Evolutionary conservation across 176 grass and related monocot species (phyloP).

Genomic region (Rhynchospora breviuscula): DNA sequence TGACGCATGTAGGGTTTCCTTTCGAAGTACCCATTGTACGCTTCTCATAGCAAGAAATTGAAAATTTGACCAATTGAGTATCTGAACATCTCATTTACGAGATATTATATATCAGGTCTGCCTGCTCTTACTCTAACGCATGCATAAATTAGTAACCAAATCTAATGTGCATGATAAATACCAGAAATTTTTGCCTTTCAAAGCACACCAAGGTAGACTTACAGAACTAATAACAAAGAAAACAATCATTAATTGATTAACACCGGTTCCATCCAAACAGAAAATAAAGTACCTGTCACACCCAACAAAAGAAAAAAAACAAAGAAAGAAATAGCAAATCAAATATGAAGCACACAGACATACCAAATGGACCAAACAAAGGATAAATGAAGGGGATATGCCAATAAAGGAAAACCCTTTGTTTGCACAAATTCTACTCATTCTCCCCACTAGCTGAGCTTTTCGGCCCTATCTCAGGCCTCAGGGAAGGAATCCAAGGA

Average conservation of each 20-base stretch:
- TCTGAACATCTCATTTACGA: background rate
- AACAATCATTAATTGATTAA: background rate
- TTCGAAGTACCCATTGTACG: background rate
- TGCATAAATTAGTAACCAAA: background rate
- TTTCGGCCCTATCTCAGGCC: background rate
- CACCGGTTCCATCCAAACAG: background rate
- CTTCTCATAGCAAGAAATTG: background rate
- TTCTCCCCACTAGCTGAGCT: background rate
- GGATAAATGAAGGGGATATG: background rate
- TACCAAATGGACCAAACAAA: background rate
- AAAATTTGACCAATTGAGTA: background rate
- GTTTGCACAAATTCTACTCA: background rate
- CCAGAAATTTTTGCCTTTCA: background rate
- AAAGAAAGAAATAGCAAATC: background rate
- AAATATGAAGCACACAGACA: background rate
- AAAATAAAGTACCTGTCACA: background rate
- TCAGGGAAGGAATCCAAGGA: conserved; percentile 18
- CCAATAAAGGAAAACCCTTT: too few relatives aligned
- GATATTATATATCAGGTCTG: background rate
- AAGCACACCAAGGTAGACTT: background rate
- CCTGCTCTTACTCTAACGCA: background rate
- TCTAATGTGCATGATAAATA: background rate
- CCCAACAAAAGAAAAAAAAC: background rate
- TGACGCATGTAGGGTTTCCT: conserved; percentile 4
- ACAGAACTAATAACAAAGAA: background rate